Evolutionary conservation across 2,329 filamentous ascomycete species (phyloP).

Genomic region (Aquanectria penicillioides): DNA sequence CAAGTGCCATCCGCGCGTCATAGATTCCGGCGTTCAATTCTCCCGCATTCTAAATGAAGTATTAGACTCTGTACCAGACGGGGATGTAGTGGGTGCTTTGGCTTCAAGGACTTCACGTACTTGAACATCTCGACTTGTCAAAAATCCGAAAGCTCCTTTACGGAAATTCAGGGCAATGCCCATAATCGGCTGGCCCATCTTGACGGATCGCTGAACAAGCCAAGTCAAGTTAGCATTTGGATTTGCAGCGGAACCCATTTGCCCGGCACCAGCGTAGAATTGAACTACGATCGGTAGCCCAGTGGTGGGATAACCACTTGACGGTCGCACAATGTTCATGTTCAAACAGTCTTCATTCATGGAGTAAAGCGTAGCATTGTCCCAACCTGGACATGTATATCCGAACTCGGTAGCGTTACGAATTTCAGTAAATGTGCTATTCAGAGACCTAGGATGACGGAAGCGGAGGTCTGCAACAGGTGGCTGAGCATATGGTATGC

Average conservation of each 20-base stretch:
- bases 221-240: slow-evolving; percentile 67
- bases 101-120: background rate
- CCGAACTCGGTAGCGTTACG: background rate
- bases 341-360: slow-evolving; percentile 43
- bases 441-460: background rate
- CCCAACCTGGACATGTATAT: background rate
- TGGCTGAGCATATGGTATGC: background rate
- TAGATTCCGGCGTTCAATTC: background rate
- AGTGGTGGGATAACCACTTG: slow-evolving; percentile 26
- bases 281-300: slow-evolving; percentile 26
- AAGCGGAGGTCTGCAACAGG: background rate
- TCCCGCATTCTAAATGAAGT: background rate
- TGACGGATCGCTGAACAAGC: slow-evolving; percentile 56
- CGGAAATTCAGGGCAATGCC: slow-evolving; percentile 12
- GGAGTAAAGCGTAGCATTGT: background rate
- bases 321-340: slow-evolving; percentile 43
- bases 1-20: background rate
- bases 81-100: too few relatives aligned
- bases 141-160: background rate
- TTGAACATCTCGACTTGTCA: too few relatives aligned
- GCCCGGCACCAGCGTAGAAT: slow-evolving; percentile 46
- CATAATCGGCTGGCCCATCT: slow-evolving; percentile 56
- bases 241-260: slow-evolving; percentile 52
- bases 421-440: background rate
- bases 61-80: background rate